Evolutionary conservation across 768 basidiomycete species (phyloP), one percentile per base, ranked within the genome.

Genomic region (Hypsizygus marmoreus): DNA sequence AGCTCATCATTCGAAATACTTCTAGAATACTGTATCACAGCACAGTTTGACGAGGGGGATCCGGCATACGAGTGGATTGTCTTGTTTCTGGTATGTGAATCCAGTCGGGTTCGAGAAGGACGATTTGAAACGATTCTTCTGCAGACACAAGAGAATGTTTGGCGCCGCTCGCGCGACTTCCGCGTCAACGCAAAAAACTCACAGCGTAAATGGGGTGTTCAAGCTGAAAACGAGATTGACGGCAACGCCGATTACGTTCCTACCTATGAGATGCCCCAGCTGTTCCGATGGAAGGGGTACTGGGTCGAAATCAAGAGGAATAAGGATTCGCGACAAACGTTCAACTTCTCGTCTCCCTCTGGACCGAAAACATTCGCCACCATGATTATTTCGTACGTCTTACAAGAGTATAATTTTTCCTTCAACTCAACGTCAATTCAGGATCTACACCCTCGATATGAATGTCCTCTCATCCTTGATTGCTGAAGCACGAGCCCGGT

Each of bases 61-160:
- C 71, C 70, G 0, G 63, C 71, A 3, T 76, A 71, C 45, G 74
- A 76, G 36, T 77, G 74, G 74, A 64, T 77, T 8, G 50, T 72
- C 1, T 58, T 65, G 5, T 72, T 72, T 43, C 56, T 77, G 37
- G 74, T 74, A 38, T 44, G 64, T 53, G 6, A 28, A 12, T 16
- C 16, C 34, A 37, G 10, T 6, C 20, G n/a, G 6, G 16, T 11
- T 40, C 22, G n/a, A n/a, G n/a, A n/a, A n/a, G n/a, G n/a, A n/a
- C n/a, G n/a, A n/a, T 25, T 16, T 40, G 4, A 13, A 13, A 24
- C 19, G 26, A 6, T 5, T 19, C 14, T 11, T 9, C 26, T 28
- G 4, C 31, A 71, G 72, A 72, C 65, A 0, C 61, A 71, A 49
- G 60, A 72, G 44, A 62, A 71, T 32, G 66, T 73, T 17, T 74